A percentile compares a stretch with the other conserved stretches of the same genome.
Evolutionary conservation across 352 stramenopile genomes (phyloP).

Genomic region (Pythium rhizo-oryzae): DNA sequence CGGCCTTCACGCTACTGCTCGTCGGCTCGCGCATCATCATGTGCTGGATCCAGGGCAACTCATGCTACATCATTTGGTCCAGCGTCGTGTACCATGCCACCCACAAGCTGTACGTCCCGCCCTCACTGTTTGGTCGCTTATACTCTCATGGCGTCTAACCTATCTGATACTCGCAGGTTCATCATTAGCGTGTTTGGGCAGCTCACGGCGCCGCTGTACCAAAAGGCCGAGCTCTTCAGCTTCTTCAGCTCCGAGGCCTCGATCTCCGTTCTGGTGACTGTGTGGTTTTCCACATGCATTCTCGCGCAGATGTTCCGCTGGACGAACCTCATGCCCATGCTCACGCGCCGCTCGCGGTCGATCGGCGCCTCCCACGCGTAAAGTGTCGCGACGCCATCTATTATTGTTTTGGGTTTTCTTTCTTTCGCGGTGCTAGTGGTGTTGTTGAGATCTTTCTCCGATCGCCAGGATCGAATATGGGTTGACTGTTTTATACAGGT

Average conservation of each 20-base stretch:
- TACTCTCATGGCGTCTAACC: not conserved
- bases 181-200: slow-evolving; percentile 90
- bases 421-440: not conserved
- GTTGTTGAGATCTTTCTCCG: slow-evolving; percentile 1
- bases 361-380: slow-evolving; percentile 14
- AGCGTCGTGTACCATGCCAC: slow-evolving; percentile 86
- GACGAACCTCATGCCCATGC: slow-evolving; percentile 78
- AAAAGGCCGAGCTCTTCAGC: slow-evolving; percentile 81
- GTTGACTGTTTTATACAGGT: slow-evolving; percentile 30
- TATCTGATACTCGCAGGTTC: slow-evolving; percentile 45
- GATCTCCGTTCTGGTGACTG: slow-evolving; percentile 80
- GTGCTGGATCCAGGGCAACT: slow-evolving; percentile 91
- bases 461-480: slow-evolving; percentile 6
- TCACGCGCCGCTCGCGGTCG: slow-evolving; percentile 30
- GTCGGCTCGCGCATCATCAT: slow-evolving; percentile 89
- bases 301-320: slow-evolving; percentile 86
- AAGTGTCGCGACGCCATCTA: not conserved
- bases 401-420: not conserved
- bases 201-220: slow-evolving; percentile 79
- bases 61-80: slow-evolving; percentile 88
- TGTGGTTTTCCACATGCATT: slow-evolving; percentile 91
- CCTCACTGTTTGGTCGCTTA: not conserved
- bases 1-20: slow-evolving; percentile 77
- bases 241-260: slow-evolving; percentile 88
- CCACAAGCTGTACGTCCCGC: slow-evolving; percentile 81